Base-by-base conservation (phyloP, 306 rosid species). In the Rosa persica region DNA sequence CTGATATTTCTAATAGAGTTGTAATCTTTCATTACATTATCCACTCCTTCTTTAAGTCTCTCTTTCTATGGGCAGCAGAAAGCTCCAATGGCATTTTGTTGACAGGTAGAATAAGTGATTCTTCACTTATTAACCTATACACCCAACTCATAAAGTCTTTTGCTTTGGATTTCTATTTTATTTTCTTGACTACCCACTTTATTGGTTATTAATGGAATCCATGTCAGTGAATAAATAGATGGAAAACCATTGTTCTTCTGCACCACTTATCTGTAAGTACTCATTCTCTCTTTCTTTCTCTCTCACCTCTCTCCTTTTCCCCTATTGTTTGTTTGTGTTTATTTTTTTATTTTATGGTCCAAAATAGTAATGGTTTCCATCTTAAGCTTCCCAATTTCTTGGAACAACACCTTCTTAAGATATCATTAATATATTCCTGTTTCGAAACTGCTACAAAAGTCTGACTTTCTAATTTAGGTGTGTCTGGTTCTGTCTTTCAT, bases 201-300 rank as follows among this genome's bases (percentile, higher is more conserved):
- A 52, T 70, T 90, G 84, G 82, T 76, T 81, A 61, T 77, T 86
- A 85, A 84, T 79, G 90, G 90, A 91, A 89, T 91, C 88, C 79
- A 78, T 89, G 93, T 87, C 93, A 89, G 93, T 84, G 78, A 83
- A 78, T 77, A 78, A 36, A 76, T 74, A 78, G 89, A 75, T 88
- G 82, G 79, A 69, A 83, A 82, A 86, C 89, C 79, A 42, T 57
- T 77, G 65, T 60, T 67, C 80, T 54, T 78, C 79, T 54, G 83
- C 73, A 67, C 51, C 76, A 39, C 76, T 67, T 80, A 34, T 74
- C 88, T 79, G 85, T 80, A 76, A 75, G 69, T 36, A 36, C 72
- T 67, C 61, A 44, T 73, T 75, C 54, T 55, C 80, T 75, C 36
- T 67, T 73, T 75, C 69, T 65, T 47, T 13, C 46, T 38, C 75